A percentile compares a stretch with the other conserved stretches of the same genome.
phyloP scores from a whole-genome alignment of 2,329 filamentous ascomycete genomes.

The Venturiaceae sp. region DNA sequence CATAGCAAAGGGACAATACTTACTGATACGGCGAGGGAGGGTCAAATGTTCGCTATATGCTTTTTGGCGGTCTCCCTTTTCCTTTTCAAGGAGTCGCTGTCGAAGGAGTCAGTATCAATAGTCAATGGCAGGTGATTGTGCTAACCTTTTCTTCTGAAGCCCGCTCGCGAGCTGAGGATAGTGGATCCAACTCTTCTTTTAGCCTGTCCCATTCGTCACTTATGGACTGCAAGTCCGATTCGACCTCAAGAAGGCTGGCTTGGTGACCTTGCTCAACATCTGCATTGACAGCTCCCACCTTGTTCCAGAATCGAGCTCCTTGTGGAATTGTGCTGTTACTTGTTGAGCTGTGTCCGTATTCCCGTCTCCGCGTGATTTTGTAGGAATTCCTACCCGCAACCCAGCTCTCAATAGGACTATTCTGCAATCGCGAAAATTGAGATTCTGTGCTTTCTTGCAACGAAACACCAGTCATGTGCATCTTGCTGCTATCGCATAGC shows the following conservation, averaged over 20 bases:
- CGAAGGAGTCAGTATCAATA: background rate
- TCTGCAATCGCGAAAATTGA: slow-evolving; percentile 57
- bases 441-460: slow-evolving; percentile 53
- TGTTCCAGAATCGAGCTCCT: slow-evolving; percentile 61
- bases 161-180: background rate
- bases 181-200: slow-evolving; percentile 11
- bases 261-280: slow-evolving; percentile 43
- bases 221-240: slow-evolving; percentile 29
- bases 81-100: slow-evolving; percentile 10
- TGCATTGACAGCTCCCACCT: slow-evolving; percentile 64
- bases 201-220: slow-evolving; percentile 32
- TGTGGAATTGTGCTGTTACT: slow-evolving; percentile 60
- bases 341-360: slow-evolving; percentile 68
- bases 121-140: background rate
- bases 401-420: slow-evolving; percentile 54
- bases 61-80: slow-evolving; percentile 19
- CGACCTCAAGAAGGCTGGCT: slow-evolving; percentile 39
- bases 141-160: background rate
- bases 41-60: slow-evolving; percentile 14
- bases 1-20: background rate
- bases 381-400: slow-evolving; percentile 58
- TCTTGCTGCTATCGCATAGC: slow-evolving; percentile 64
- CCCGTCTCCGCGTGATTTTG: slow-evolving; percentile 58
- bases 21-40: slow-evolving; percentile 7
- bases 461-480: slow-evolving; percentile 61